A percentile compares a stretch with the other conserved stretches of the same genome.
These are phyloP conservation scores for Eremochloa ophiuroides DNA, from an alignment of 176 grass and related monocot species.

Conservation along the genomic window DNA sequence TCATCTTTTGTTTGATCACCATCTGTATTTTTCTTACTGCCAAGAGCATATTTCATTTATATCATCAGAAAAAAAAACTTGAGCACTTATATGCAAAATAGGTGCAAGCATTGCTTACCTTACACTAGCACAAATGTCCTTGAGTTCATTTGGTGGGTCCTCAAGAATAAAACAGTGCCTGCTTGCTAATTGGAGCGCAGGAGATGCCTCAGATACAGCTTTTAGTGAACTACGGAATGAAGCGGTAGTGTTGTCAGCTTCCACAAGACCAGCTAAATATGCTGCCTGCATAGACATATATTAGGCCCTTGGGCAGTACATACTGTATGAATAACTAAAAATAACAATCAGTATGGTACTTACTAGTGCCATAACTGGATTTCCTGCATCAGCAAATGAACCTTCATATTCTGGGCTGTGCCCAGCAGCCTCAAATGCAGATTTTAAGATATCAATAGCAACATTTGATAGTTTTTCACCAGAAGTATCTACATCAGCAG, in stretches of 20 bases:
- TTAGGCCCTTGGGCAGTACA: conserved; percentile 13
- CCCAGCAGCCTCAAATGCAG: conserved; percentile 80
- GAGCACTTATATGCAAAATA: conserved; percentile 12
- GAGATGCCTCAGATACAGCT: conserved; percentile 82
- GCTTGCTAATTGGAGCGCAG: conserved; percentile 83
- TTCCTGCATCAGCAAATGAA: conserved; percentile 90
- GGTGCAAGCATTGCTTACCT: conserved; percentile 45
- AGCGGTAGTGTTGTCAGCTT: conserved; percentile 50
- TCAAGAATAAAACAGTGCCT: conserved; percentile 93
- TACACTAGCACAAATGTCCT: conserved; percentile 31
- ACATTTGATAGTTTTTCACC: conserved; percentile 38
- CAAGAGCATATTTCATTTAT: conserved; percentile 16
- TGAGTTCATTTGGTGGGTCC: conserved; percentile 73
- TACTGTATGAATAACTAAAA: background rate
- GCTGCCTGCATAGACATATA: conserved; percentile 66
- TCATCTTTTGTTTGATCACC: conserved; percentile 48
- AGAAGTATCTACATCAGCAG: conserved; percentile 46
- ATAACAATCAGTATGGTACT: conserved; percentile 8
- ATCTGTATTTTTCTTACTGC: conserved; percentile 48
- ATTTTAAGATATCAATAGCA: conserved; percentile 80
- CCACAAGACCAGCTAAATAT: conserved; percentile 75
- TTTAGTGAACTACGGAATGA: conserved; percentile 84
- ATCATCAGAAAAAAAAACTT: conserved; percentile 29
- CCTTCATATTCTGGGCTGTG: conserved; percentile 59
- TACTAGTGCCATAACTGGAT: conserved; percentile 96